phyloP scores from a whole-genome alignment of 345 rosid genomes.

The Eucalyptus leucophloia region DNA sequence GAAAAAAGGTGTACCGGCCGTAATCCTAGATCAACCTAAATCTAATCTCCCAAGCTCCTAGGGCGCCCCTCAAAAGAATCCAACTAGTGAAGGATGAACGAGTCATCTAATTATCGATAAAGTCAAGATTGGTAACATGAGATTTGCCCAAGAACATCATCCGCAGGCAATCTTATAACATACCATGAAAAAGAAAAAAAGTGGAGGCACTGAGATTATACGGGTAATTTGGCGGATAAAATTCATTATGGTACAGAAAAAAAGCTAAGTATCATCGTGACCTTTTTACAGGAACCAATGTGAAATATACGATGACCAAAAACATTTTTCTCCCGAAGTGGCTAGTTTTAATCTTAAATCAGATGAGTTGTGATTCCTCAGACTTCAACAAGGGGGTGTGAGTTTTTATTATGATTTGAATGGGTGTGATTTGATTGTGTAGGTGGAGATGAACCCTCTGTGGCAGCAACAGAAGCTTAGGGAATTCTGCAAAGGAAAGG shows the following conservation, averaged over 20 bases:
- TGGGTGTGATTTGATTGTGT: neutral
- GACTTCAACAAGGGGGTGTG: neutral
- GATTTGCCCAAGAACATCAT: neutral
- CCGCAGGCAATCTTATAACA: neutral
- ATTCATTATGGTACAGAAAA: neutral
- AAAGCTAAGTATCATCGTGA: neutral
- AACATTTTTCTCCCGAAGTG: neutral
- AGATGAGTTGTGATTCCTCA: neutral
- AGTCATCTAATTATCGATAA: neutral
- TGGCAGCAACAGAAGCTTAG: constrained; percentile 26
- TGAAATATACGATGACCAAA: neutral
- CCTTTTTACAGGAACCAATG: neutral
- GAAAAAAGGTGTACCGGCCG: neutral
- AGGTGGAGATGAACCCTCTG: constrained; percentile 23
- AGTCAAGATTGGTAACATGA: neutral
- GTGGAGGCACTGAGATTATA: neutral
- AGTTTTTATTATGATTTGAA: neutral
- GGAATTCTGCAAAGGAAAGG: constrained; percentile 5
- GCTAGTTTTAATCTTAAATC: neutral
- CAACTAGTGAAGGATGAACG: neutral
- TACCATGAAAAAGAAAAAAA: neutral
- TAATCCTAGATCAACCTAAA: neutral
- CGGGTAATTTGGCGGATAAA: neutral
- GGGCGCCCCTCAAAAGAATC: neutral
- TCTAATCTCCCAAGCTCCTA: neutral